Evolutionary conservation across 306 rosid species (phyloP), one percentile per base, ranked within the genome.

Genomic region (Inga leiocalycina): DNA sequence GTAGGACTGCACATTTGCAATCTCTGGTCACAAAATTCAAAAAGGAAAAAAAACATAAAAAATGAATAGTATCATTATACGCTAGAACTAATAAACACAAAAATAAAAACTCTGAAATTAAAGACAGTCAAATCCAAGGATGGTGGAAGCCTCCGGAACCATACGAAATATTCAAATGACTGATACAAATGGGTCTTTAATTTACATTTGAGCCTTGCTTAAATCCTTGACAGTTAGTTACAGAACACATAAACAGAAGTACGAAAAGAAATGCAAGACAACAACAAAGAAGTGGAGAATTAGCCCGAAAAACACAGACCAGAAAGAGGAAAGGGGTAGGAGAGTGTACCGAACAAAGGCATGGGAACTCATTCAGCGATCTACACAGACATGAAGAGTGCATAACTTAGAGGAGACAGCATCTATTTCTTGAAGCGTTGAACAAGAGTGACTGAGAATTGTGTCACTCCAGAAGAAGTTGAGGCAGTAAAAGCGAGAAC

Each of bases 281-380:
- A 6, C 6, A 32, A 30, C 20, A 8, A 15, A 30, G 1, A 44
- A 27, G 34, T 45, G 20, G n/a, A 8, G 30, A 34, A 74, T 13
- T 37, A 67, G 8, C 78, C 57, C 41, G 49, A 48, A 49, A 64
- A 49, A 2, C 43, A 43, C 32, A 69, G 44, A 68, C 3, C 24
- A 71, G 71, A 37, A 34, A 46, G 41, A 61, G 41, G 34, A 14
- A 71, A 69, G 27, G 45, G 39, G 56, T 44, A 44, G 68, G 56
- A 62, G 79, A 65, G 81, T 66, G 67, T 86, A 93, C 97, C 95
- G 45, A 90, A 85, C 84, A 88, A 88, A 91, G 90, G 93, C 95
- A 93, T 91, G 91, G 91, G 86, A 86, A 91, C 92, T 86, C 97
- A 91, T 91, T 89, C 96, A 92, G 57, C 54, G 84, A 83, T 75